phyloP scores from a whole-genome alignment of 169 alveolate genomes.

The Cryptosporidium viatorum region DNA sequence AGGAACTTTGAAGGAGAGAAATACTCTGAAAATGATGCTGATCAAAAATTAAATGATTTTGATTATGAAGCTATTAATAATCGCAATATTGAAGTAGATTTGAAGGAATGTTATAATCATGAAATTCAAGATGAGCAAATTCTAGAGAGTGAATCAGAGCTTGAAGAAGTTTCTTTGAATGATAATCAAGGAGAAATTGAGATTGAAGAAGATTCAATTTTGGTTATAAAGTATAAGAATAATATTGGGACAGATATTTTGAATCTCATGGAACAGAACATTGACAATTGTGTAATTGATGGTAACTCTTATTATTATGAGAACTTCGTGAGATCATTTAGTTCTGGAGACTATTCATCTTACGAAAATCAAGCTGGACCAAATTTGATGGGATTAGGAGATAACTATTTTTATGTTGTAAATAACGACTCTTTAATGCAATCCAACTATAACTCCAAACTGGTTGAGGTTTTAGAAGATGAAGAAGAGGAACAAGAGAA shows the following conservation, averaged over 20 bases:
- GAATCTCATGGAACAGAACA: constrained; percentile 31
- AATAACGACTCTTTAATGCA: background rate
- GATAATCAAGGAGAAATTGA: constrained; percentile 46
- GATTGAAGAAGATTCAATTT: constrained; percentile 48
- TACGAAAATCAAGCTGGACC: background rate
- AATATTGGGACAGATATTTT: constrained; percentile 14
- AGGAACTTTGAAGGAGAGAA: background rate
- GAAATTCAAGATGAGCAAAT: constrained; percentile 16
- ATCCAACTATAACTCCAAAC: background rate
- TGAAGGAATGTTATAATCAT: background rate
- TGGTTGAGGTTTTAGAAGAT: background rate
- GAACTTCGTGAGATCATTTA: constrained; percentile 28
- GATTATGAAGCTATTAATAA: background rate
- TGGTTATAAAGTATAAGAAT: constrained; percentile 39
- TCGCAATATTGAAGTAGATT: background rate
- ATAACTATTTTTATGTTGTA: background rate
- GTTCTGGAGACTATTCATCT: background rate
- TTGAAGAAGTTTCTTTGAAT: background rate
- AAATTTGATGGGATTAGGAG: background rate
- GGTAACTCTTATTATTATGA: constrained; percentile 54
- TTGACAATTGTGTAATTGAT: constrained; percentile 46
- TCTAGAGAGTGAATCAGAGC: constrained; percentile 13
- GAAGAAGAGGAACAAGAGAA: background rate
- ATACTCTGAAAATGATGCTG: background rate
- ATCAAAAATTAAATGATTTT: background rate